Conservation (phyloP, 148 eudicot species). For the Pouteria glomerata region DNA sequence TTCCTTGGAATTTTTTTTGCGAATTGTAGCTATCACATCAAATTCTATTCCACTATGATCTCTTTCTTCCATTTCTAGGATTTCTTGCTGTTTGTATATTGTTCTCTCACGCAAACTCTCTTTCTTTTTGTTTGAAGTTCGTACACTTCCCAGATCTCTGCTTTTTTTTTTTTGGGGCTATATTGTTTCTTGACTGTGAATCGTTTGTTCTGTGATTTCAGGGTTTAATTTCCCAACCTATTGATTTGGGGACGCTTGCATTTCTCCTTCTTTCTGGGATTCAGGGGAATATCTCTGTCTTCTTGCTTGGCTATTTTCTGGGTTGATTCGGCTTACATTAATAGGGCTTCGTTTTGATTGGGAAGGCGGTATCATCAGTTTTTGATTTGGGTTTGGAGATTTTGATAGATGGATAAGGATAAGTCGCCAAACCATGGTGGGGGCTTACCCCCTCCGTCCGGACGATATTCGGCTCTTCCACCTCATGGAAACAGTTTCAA, state of each 20-base stretch:
- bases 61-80: neutral
- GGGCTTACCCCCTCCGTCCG: constrained; percentile 57
- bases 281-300: neutral
- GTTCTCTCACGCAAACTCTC: neutral
- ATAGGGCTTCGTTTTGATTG: neutral
- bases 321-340: neutral
- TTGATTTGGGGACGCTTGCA: neutral
- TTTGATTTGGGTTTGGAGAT: constrained; percentile 8
- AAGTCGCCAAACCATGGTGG: constrained; percentile 44
- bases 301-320: neutral
- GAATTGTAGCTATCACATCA: neutral
- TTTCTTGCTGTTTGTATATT: neutral
- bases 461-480: constrained; percentile 45
- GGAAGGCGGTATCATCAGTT: neutral
- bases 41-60: neutral
- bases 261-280: neutral
- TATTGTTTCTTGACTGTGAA: neutral
- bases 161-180: neutral
- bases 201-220: neutral
- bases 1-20: neutral
- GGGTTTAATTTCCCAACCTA: neutral
- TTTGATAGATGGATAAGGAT: constrained; percentile 65
- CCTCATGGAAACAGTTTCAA: constrained; percentile 27
- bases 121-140: neutral
- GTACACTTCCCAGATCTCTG: neutral